Evolutionary conservation across 352 stramenopile species (phyloP).

Genomic region (Aphanomyces stellatus): DNA sequence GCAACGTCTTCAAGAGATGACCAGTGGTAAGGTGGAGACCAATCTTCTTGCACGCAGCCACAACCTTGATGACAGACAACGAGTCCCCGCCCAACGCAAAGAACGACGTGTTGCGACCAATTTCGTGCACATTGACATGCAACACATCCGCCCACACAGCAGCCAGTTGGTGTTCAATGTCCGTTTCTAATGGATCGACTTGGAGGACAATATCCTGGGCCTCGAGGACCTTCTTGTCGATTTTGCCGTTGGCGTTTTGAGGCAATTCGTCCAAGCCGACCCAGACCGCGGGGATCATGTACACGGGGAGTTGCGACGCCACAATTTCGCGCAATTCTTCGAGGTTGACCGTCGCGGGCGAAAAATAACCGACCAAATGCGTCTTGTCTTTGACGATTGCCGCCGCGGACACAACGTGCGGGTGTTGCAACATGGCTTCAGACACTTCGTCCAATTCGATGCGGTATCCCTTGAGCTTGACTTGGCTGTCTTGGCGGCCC

Average conservation of each 20-base stretch:
- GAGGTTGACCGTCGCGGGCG: conserved; percentile 61
- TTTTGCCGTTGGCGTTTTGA: conserved; percentile 81
- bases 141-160: not conserved
- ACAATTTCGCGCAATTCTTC: conserved; percentile 58
- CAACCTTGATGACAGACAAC: not conserved
- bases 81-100: not conserved
- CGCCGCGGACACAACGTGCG: conserved; percentile 74
- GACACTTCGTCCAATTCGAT: conserved; percentile 89
- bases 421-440: conserved; percentile 80
- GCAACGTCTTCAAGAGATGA: not conserved
- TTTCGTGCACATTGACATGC: not conserved
- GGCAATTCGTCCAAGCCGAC: conserved; percentile 71
- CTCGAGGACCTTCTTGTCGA: conserved; percentile 87
- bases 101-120: not conserved
- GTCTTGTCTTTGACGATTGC: conserved; percentile 90
- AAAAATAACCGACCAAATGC: conserved; percentile 88
- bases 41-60: not conserved
- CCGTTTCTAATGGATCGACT: conserved; percentile 33
- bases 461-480: conserved; percentile 94
- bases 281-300: conserved; percentile 74
- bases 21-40: not conserved
- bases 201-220: conserved; percentile 57
- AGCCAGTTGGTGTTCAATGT: conserved; percentile 33
- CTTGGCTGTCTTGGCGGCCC: conserved; percentile 92
- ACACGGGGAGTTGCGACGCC: conserved; percentile 71